These are phyloP conservation scores for Flaveria brownii DNA, from an alignment of 129 eudicot species.

Conservation along the genomic window DNA sequence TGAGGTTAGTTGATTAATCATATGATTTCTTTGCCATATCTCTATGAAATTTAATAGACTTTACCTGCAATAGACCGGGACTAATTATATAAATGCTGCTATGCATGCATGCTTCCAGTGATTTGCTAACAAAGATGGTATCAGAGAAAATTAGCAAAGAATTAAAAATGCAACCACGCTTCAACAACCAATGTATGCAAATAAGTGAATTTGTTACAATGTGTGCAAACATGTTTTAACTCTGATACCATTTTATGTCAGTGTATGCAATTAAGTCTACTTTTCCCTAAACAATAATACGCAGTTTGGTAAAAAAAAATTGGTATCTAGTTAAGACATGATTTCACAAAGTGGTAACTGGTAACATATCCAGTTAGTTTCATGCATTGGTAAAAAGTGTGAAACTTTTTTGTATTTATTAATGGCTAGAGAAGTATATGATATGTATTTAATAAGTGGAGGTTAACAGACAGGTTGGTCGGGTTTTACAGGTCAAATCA, in stretches of 20 bases:
- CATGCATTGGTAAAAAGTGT: neutral
- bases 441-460: neutral
- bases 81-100: neutral
- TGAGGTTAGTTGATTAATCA: constrained; percentile 60
- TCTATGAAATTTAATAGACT: neutral
- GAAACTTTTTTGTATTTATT: neutral
- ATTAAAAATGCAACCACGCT: neutral
- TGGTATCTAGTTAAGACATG: neutral
- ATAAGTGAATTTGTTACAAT: neutral
- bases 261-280: neutral
- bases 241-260: neutral
- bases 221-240: neutral
- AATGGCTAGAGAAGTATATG: neutral
- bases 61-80: neutral
- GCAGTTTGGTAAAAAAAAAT: neutral
- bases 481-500: neutral
- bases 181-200: neutral
- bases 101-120: neutral
- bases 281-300: neutral
- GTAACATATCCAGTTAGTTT: neutral
- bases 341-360: neutral
- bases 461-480: neutral
- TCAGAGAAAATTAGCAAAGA: neutral
- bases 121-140: constrained; percentile 6
- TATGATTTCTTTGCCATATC: neutral